Base-by-base conservation (phyloP, 1,284 basidiomycete genomes). In the Phellopilus nigrolimitatus region DNA sequence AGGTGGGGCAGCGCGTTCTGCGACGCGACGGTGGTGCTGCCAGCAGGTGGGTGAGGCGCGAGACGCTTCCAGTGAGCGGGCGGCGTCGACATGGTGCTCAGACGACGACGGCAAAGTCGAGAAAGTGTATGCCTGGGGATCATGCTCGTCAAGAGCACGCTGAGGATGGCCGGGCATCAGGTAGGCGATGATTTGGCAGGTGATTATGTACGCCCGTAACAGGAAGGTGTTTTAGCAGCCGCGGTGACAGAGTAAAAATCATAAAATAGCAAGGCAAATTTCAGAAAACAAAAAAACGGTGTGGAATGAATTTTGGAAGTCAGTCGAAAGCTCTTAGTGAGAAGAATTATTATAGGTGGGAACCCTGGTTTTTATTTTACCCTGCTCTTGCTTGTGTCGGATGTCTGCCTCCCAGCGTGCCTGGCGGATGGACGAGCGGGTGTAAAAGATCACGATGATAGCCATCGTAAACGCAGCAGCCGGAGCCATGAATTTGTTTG, bases 1-100 rank as follows among this genome's bases (percentile, higher is more conserved):
- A 91, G 75, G 33, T 67, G 71, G 0, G 78, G 79, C 3, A 91
- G 72, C 1, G 66, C 61, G 0, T 61, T 47, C 57, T 76, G 71
- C 6, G 63, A 63, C 3, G 70, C 68, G 56, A 74, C 77, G 1
- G 77, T 78, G 27, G 63, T 42, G 9, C 72, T 69, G 28, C 62
- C 66, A 13, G 66, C 59, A 2, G 69, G 63, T 8, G 76, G 66
- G 52, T 65, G 63, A 1, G 78, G 76, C 2, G 78, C 79, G 36
- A 61, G 64, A 13, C 68, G 59, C 60, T 82, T 82, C 78, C 79
- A 82, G 55, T 72, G 61, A 22, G 59, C 25, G 2, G 73, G 74
- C 12, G 49, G 48, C 36, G 49, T 54, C 34, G 52, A 45, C 47
- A 49, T 49, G n/a, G 40, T 31, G 37, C 33, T 44, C 41, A 49